A percentile compares a stretch with the other conserved stretches of the same genome.
Conservation (phyloP, 2,329 filamentous ascomycete species). For the Tricladium varicosporioides region DNA sequence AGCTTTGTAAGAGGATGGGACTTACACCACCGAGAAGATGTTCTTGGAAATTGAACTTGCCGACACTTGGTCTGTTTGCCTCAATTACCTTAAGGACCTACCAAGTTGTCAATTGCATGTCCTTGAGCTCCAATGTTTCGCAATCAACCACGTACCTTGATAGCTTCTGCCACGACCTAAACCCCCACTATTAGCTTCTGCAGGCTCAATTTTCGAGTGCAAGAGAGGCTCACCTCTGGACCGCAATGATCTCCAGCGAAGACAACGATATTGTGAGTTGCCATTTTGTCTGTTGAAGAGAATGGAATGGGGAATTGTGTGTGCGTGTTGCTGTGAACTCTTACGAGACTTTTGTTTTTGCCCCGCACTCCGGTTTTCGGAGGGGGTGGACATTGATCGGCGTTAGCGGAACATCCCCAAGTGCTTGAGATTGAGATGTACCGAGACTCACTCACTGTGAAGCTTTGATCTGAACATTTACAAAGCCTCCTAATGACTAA, state of each 20-base stretch:
- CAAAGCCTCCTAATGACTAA: no score
- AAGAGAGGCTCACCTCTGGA: slow-evolving; percentile 65
- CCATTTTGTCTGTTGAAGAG: slow-evolving; percentile 47
- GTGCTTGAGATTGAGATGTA: neutral
- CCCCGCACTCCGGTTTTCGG: slow-evolving; percentile 3
- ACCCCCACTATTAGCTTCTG: slow-evolving; percentile 6
- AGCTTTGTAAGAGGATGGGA: slow-evolving; percentile 27
- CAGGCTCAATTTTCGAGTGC: neutral
- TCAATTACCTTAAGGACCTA: slow-evolving; percentile 80
- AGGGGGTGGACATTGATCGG: neutral
- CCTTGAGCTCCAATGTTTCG: neutral
- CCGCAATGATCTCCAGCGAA: slow-evolving; percentile 83
- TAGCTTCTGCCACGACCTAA: slow-evolving; percentile 76
- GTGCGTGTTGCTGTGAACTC: neutral
- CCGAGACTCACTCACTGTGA: no score
- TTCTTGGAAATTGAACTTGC: slow-evolving; percentile 84
- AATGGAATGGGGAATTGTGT: neutral
- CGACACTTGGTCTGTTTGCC: slow-evolving; percentile 63
- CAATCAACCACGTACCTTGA: slow-evolving; percentile 62
- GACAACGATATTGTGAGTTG: slow-evolving; percentile 74
- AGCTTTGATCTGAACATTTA: no score
- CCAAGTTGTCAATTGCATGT: neutral
- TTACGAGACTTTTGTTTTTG: neutral
- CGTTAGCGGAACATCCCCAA: neutral
- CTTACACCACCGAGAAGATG: slow-evolving; percentile 89